Evolutionary conservation across 2,329 filamentous ascomycete species (phyloP).

Genomic region (Sarocladium kiliense): DNA sequence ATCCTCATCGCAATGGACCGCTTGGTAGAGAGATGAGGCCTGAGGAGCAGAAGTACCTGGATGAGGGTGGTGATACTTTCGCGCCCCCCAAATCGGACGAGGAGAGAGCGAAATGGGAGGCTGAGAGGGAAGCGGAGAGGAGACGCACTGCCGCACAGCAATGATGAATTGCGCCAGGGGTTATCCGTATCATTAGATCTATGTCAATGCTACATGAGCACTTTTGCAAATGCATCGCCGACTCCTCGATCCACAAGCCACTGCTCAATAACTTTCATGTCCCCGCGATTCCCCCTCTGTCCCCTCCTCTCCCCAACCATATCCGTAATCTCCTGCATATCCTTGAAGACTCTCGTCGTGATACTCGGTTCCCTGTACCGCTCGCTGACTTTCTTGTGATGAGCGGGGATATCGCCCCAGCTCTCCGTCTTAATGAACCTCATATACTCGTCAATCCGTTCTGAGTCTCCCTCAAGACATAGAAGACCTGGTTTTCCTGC

Average conservation of each 20-base stretch:
- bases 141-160: too few species aligned
- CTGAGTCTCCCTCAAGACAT: conserved; percentile 44
- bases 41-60: conserved; percentile 46
- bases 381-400: conserved; percentile 60
- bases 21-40: conserved; percentile 42
- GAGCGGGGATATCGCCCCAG: conserved; percentile 56
- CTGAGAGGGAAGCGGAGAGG: background rate
- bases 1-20: conserved; percentile 51
- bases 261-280: conserved; percentile 47
- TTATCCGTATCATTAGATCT: background rate
- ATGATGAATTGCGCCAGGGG: too few species aligned
- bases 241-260: conserved; percentile 41
- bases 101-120: conserved; percentile 1
- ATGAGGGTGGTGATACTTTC: conserved; percentile 37
- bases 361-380: conserved; percentile 35
- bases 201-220: conserved; percentile 24
- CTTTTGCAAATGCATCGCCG: conserved; percentile 38
- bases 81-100: conserved; percentile 9
- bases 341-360: conserved; percentile 37
- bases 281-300: conserved; percentile 42
- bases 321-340: conserved; percentile 55
- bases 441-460: conserved; percentile 53
- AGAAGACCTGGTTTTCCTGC: conserved; percentile 55
- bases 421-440: conserved; percentile 58
- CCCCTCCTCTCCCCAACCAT: conserved; percentile 40